phyloP scores from a whole-genome alignment of 2,329 filamentous ascomycete species.

The Neonectria punicea region DNA sequence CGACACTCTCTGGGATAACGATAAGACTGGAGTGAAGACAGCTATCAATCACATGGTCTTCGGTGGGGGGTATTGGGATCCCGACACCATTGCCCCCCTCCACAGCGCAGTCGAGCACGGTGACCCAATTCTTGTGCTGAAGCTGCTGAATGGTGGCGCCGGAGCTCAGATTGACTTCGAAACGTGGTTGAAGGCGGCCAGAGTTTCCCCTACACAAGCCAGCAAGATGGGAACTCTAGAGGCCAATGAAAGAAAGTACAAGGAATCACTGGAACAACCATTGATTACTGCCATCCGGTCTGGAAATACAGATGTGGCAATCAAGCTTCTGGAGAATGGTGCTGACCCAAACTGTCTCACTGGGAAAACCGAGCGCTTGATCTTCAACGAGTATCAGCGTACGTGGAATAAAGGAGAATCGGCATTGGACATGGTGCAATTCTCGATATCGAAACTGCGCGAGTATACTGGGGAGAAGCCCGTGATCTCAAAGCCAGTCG shows the following conservation, averaged over 20 bases:
- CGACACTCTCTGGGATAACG: conserved; percentile 62
- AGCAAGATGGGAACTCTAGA: conserved; percentile 54
- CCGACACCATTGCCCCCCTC: conserved; percentile 60
- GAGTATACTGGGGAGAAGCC: conserved; percentile 50
- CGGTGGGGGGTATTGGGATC: conserved; percentile 46
- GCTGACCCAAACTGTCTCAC: conserved; percentile 73
- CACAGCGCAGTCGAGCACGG: conserved; percentile 66
- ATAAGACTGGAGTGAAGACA: conserved; percentile 68
- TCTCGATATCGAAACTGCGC: conserved; percentile 61
- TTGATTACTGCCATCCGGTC: conserved; percentile 68
- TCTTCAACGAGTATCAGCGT: conserved; percentile 48
- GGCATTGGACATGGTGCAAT: conserved; percentile 69
- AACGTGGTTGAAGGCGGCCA: conserved; percentile 69
- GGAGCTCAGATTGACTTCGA: conserved; percentile 69
- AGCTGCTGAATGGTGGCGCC: conserved; percentile 73
- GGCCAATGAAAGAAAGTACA: conserved; percentile 60
- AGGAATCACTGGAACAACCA: conserved; percentile 67
- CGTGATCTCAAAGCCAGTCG: conserved; percentile 36
- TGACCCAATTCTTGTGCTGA: conserved; percentile 64
- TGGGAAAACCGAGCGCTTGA: conserved; percentile 47
- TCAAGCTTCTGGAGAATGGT: conserved; percentile 70
- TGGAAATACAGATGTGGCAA: conserved; percentile 57
- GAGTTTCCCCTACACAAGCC: conserved; percentile 54
- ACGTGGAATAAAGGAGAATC: conserved; percentile 54
- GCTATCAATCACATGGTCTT: conserved; percentile 74